These are phyloP conservation scores for Penicillium maclennaniae DNA, from an alignment of 495 filamentous ascomycete species.

Conservation along the genomic window DNA sequence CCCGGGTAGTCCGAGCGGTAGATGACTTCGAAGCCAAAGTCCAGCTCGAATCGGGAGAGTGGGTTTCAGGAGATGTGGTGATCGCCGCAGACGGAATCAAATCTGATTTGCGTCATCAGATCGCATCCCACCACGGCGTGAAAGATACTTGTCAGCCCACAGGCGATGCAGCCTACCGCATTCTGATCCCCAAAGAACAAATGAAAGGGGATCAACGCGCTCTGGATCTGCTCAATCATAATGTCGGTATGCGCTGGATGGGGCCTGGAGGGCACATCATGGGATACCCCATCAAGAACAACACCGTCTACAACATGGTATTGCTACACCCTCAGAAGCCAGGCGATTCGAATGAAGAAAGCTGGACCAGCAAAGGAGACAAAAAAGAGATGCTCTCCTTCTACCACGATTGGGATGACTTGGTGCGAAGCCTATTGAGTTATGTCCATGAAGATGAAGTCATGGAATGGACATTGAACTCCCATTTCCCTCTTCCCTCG, in stretches of 20 bases:
- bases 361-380: neutral
- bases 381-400: neutral
- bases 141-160: neutral
- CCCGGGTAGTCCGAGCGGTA: neutral
- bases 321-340: slow-evolving; percentile 54
- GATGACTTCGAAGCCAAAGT: neutral
- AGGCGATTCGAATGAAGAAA: slow-evolving; percentile 54
- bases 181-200: neutral
- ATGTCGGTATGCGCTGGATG: slow-evolving; percentile 70
- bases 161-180: neutral
- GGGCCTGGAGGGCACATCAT: slow-evolving; percentile 73
- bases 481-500: neutral
- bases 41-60: neutral
- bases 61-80: neutral
- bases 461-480: neutral
- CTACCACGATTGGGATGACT: neutral
- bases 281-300: slow-evolving; percentile 67
- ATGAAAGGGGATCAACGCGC: neutral
- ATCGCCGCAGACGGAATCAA: neutral
- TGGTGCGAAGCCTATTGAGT: neutral
- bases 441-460: neutral
- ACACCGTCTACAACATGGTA: slow-evolving; percentile 72
- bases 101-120: neutral
- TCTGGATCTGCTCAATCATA: slow-evolving; percentile 32
- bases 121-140: neutral